Percentiles rank a stretch among this genome's conserved stretches.
These are phyloP conservation scores for Ramaria rubella DNA, from an alignment of 768 basidiomycete species.

Conservation along the genomic window DNA sequence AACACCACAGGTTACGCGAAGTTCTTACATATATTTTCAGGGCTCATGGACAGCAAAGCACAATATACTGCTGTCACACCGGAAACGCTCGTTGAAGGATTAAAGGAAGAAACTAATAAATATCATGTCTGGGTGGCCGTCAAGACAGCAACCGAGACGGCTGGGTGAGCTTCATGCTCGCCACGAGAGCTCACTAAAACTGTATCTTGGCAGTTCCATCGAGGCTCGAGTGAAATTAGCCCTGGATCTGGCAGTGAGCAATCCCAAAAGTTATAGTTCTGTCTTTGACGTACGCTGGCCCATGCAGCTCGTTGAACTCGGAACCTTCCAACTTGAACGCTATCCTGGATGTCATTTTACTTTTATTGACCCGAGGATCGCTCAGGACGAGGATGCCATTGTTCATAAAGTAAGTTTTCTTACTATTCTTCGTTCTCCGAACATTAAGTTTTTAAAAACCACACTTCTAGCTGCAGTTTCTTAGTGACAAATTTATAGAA, in stretches of 20 bases:
- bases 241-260: too few relatives aligned
- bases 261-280: too few relatives aligned
- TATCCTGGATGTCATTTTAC: constrained; percentile 43
- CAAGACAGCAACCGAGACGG: background rate
- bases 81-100: background rate
- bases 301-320: constrained; percentile 45
- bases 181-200: too few relatives aligned
- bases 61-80: background rate
- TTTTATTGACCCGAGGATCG: constrained; percentile 45
- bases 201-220: too few relatives aligned
- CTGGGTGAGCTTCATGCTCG: background rate
- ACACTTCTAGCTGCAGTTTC: background rate
- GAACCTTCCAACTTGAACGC: constrained; percentile 37
- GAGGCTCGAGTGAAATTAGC: background rate
- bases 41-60: background rate
- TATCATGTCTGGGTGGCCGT: background rate
- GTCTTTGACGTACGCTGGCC: too few relatives aligned
- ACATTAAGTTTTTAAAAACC: background rate
- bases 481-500: background rate
- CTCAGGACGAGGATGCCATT: constrained; percentile 33
- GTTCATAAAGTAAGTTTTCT: constrained; percentile 37
- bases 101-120: background rate
- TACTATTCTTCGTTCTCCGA: constrained; percentile 16
- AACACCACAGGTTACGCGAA: background rate
- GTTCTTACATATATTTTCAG: background rate